Conservation (phyloP, 148 eudicot species). For the Chenopodium quinoa region DNA sequence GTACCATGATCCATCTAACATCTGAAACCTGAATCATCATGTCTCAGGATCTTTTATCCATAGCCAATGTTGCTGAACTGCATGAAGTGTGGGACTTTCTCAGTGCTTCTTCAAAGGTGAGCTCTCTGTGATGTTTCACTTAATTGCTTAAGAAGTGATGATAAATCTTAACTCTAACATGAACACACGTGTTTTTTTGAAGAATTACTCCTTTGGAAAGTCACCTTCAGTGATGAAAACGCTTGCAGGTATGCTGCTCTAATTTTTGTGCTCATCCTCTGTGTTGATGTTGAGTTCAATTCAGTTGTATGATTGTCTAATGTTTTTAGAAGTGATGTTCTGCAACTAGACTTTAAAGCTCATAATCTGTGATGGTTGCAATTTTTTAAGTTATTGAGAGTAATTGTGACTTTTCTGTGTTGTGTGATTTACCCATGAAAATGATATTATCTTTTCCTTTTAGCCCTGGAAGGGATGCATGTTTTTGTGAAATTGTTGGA, state of each 20-base stretch:
- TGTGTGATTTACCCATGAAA: neutral
- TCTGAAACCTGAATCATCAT: constrained; percentile 14
- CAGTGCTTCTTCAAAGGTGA: constrained; percentile 86
- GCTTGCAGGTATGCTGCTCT: constrained; percentile 63
- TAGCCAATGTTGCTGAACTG: constrained; percentile 98
- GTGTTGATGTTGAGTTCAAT: neutral
- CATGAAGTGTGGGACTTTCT: constrained; percentile 99
- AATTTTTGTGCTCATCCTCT: neutral
- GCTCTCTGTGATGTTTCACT: constrained; percentile 12
- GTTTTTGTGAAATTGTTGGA: neutral
- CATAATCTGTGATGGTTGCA: neutral
- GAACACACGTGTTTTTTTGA: constrained; percentile 22
- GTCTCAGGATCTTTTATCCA: constrained; percentile 87
- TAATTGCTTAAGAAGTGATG: neutral
- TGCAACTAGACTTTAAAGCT: neutral
- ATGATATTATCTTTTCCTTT: neutral
- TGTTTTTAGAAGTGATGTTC: neutral
- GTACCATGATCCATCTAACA: constrained; percentile 6
- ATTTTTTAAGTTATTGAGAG: neutral
- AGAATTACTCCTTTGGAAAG: constrained; percentile 92
- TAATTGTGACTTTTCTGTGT: neutral
- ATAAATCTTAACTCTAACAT: constrained; percentile 8
- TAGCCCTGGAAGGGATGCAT: neutral
- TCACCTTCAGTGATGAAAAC: constrained; percentile 91
- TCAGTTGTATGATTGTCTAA: neutral